Conservation (phyloP, 352 stramenopile genomes). For the Phytophthora gonapodyides region DNA sequence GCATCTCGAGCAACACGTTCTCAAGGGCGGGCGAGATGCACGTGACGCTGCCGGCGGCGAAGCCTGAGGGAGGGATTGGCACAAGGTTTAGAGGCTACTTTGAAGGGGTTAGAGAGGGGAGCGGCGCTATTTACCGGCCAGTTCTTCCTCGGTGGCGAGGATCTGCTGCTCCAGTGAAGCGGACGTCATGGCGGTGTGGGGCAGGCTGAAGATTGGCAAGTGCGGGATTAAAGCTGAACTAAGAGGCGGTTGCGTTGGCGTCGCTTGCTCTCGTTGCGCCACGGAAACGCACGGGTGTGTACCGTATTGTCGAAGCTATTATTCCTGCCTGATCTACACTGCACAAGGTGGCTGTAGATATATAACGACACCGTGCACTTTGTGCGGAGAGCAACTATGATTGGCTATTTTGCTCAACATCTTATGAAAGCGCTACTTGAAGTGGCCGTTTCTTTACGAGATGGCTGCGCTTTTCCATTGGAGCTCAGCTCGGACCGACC, state of each 20-base stretch:
- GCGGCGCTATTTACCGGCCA: slow-evolving; percentile 46
- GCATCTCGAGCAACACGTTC: slow-evolving; percentile 73
- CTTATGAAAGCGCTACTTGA: neutral
- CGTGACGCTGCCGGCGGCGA: slow-evolving; percentile 51
- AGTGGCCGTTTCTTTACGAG: slow-evolving; percentile 12
- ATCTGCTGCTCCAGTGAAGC: slow-evolving; percentile 50
- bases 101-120: too few species aligned
- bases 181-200: slow-evolving; percentile 19
- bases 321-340: neutral
- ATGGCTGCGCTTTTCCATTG: slow-evolving; percentile 16
- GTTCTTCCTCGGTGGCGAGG: slow-evolving; percentile 69
- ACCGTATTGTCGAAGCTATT: neutral
- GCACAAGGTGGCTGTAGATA: too few species aligned
- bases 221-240: slow-evolving; percentile 11
- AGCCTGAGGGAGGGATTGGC: slow-evolving; percentile 33
- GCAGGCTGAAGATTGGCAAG: slow-evolving; percentile 10
- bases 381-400: too few species aligned
- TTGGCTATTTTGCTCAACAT: too few species aligned
- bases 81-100: neutral
- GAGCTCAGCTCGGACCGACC: too few species aligned
- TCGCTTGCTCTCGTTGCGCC: neutral
- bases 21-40: slow-evolving; percentile 56
- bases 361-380: too few species aligned
- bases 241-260: slow-evolving; percentile 5
- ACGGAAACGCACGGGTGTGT: too few species aligned